These are phyloP conservation scores for Aegle marmelos DNA, from an alignment of 345 rosid species.

Conservation along the genomic window DNA sequence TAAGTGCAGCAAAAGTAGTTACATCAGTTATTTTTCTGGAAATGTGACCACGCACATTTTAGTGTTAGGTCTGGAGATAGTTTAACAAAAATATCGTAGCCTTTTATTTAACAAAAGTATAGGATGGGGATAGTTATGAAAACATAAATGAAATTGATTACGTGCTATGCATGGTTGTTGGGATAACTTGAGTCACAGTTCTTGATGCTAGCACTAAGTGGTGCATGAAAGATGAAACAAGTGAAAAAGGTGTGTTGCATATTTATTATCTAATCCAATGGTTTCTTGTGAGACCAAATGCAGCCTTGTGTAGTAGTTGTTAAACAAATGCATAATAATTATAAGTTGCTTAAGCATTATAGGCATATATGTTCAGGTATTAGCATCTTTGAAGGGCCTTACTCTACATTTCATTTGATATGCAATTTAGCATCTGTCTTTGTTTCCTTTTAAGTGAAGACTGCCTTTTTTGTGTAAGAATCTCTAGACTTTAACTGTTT, in stretches of 20 bases:
- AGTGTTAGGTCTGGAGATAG: not conserved
- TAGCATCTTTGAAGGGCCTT: not conserved
- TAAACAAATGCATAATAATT: not conserved
- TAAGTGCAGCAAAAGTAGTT: not conserved
- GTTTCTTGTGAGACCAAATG: constrained; percentile 5
- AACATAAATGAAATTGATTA: not conserved
- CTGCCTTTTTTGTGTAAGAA: not conserved
- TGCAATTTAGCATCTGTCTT: not conserved
- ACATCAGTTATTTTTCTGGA: not conserved
- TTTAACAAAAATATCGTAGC: not conserved
- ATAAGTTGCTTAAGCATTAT: not conserved
- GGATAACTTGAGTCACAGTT: not conserved
- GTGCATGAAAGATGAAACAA: not conserved
- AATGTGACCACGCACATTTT: not conserved
- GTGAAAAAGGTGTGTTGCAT: not conserved
- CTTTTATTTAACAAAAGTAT: not conserved
- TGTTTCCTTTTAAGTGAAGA: not conserved
- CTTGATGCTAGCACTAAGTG: not conserved
- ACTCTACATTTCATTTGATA: not conserved
- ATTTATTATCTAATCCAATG: not conserved
- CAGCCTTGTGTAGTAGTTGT: not conserved
- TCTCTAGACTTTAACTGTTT: not conserved
- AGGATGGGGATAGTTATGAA: not conserved
- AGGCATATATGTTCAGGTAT: not conserved
- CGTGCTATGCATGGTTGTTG: not conserved